phyloP scores from a whole-genome alignment of 2,329 filamentous ascomycete species.

The Xylaria sp. region DNA sequence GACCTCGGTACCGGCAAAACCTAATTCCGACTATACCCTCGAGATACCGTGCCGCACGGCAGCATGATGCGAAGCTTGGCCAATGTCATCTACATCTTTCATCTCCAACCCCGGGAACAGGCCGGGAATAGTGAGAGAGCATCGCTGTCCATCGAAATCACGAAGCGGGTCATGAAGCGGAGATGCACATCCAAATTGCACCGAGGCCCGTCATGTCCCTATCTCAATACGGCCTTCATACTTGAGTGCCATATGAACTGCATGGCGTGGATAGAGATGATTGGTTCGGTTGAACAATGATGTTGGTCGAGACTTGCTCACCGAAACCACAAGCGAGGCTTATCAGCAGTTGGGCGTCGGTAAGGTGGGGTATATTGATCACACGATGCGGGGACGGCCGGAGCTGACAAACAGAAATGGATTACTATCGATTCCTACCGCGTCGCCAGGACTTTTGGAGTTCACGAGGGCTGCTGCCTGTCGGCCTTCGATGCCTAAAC shows the following conservation, averaged over 20 bases:
- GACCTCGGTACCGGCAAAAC: constrained; percentile 18
- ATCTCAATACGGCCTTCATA: not conserved
- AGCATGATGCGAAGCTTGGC: constrained; percentile 14
- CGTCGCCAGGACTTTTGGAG: not conserved
- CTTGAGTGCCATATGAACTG: not conserved
- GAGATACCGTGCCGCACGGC: constrained; percentile 6
- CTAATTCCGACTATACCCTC: constrained; percentile 11
- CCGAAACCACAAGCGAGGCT: constrained; percentile 16
- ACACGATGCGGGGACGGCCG: constrained; percentile 16
- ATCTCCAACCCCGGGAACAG: not conserved
- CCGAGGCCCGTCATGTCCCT: not conserved
- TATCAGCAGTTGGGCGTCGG: constrained; percentile 7
- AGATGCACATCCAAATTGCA: not conserved
- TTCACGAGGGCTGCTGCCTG: constrained; percentile 28
- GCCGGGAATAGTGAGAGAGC: constrained; percentile 1
- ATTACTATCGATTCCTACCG: not conserved
- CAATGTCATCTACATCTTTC: not conserved
- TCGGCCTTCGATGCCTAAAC: constrained; percentile 12
- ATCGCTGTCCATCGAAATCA: not conserved
- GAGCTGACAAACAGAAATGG: not conserved
- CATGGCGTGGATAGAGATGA: constrained; percentile 10
- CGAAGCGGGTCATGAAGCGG: not conserved
- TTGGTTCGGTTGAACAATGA: constrained; percentile 16
- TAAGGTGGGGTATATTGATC: constrained; percentile 23
- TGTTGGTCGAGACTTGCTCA: constrained; percentile 16